Evolutionary conservation across 1,284 basidiomycete species (phyloP).

Genomic region (Pseudozyma sp.): DNA sequence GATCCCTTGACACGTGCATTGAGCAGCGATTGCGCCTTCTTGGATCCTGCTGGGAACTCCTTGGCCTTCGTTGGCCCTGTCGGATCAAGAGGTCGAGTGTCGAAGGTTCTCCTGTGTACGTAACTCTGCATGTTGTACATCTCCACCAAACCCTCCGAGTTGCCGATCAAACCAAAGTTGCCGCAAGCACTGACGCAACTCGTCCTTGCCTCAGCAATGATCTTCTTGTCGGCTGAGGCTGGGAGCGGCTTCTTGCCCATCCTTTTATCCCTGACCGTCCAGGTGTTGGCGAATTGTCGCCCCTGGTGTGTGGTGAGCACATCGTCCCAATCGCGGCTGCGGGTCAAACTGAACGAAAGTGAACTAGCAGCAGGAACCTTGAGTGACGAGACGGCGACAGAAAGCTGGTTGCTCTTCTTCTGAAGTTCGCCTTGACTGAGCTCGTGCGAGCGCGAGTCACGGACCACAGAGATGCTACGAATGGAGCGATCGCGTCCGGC

Average conservation of each 20-base stretch:
- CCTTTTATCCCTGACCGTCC: slow-evolving; percentile 62
- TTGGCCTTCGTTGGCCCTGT: slow-evolving; percentile 30
- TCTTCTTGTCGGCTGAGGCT: slow-evolving; percentile 40
- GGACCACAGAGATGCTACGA: slow-evolving; percentile 89
- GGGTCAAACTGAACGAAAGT: slow-evolving; percentile 81
- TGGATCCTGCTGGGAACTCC: slow-evolving; percentile 35
- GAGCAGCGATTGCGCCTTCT: slow-evolving; percentile 32
- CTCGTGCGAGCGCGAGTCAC: slow-evolving; percentile 75
- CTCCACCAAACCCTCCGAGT: slow-evolving; percentile 60
- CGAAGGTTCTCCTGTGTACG: slow-evolving; percentile 77
- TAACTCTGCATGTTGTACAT: slow-evolving; percentile 79
- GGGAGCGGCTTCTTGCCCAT: slow-evolving; percentile 52
- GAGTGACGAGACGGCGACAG: slow-evolving; percentile 77
- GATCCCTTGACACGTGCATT: slow-evolving; percentile 36
- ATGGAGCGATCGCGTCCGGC: slow-evolving; percentile 79
- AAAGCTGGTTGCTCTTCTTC: slow-evolving; percentile 84
- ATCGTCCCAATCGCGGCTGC: slow-evolving; percentile 97
- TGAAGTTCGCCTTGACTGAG: slow-evolving; percentile 84
- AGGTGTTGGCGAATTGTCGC: slow-evolving; percentile 52
- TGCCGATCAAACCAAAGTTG: slow-evolving; percentile 85
- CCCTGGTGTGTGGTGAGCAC: slow-evolving; percentile 89
- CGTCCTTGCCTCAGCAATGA: slow-evolving; percentile 71
- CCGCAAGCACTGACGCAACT: slow-evolving; percentile 87
- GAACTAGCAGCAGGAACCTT: slow-evolving; percentile 77
- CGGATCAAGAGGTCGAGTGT: slow-evolving; percentile 47